Base-by-base conservation (phyloP, 140 eudicot genomes). In the Stevia rebaudiana region DNA sequence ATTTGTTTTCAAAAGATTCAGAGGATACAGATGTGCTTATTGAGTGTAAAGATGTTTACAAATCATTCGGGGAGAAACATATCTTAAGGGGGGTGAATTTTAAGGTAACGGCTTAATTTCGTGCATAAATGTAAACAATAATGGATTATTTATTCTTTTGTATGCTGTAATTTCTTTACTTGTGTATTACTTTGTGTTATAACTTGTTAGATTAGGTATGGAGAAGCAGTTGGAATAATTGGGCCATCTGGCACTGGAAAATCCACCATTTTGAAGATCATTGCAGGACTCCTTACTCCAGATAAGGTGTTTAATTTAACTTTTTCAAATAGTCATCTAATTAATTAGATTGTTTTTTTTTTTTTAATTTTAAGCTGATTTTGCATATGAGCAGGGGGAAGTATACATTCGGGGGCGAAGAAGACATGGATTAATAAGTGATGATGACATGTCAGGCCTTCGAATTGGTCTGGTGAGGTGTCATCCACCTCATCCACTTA, bases 181-280 rank as follows among this genome's bases (percentile, higher is more conserved):
- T 35, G 21, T 37, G 52, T 35, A n/a, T 67, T 15, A 50, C 25
- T 23, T 37, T 52, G 44, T 24, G 41, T 17, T 24, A 16, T 42
- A 40, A 57, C 65, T 28, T 68, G 67, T 69, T 69, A 91, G 96
- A 88, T 92, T 52, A 92, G 88, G 66, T 82, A 85, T 69, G 98
- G 98, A 41, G 98, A 92, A 74, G 98, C 98, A 16, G 94, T 92
- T 71, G 98, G 98, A 73, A 88, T 92, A 33, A 85, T 92, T 69
- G 98, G 98, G 73, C 96, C 98, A 61, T 92, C 98, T 73, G 98
- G 98, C 36, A 92, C 98, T 5, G 98, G 98, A 60, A 92, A 92
- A 74, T 92, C 98, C 40, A 92, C 98, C 56, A 82, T 92, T 17
- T 70, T 92, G 69, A 92, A 92, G 85, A 88, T 92, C 58, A 88